Evolutionary conservation across 768 basidiomycete species (phyloP), one percentile per base, ranked within the genome.

Genomic region (Dioszegia crocea): DNA sequence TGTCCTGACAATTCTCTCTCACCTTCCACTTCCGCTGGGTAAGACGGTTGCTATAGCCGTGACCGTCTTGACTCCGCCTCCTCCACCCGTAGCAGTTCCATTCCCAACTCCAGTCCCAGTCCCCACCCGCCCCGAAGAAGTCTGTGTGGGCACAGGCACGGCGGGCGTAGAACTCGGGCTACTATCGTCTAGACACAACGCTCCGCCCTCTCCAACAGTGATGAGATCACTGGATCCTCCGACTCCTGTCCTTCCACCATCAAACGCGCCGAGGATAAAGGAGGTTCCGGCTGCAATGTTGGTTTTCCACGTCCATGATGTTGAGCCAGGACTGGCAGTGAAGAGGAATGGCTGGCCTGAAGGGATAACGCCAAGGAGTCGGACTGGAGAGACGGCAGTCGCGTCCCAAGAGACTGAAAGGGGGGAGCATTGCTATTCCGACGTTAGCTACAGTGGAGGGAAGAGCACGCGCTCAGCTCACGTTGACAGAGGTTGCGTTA

Each of bases 211-310:
- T 9, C 79, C 78, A 17, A 88, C 84, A 4, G 63, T 71, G 60
- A 71, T 64, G n/a, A 83, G 59, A 62, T 84, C 80, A n/a, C 85
- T 84, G 57, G 80, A 80, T 19, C 87, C 87, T 48, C 87, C 87
- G 56, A 80, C 79, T 44, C 79, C 64, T 21, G 47, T 46, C 19
- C 14, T 17, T 1, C 71, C 68, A 8, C 49, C 40, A 41, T 71
- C 64, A 23, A 71, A 71, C 3, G 67, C 70, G 24, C 62, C 66
- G 3, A 67, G 49, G 52, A 74, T 66, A 60, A 68, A 64, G 38
- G 80, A 79, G 1, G 85, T 88, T 4, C 84, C 84, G 8, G 82
- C 81, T 33, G 80, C 79, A 24, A 85, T 81, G 70, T 84, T 79
- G 17, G 82, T 83, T 30, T 68, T 76, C 88, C 86, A 88, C n/a